Evolutionary conservation across 2,329 filamentous ascomycete species (phyloP).

Genomic region (Hypoxylon sp.): DNA sequence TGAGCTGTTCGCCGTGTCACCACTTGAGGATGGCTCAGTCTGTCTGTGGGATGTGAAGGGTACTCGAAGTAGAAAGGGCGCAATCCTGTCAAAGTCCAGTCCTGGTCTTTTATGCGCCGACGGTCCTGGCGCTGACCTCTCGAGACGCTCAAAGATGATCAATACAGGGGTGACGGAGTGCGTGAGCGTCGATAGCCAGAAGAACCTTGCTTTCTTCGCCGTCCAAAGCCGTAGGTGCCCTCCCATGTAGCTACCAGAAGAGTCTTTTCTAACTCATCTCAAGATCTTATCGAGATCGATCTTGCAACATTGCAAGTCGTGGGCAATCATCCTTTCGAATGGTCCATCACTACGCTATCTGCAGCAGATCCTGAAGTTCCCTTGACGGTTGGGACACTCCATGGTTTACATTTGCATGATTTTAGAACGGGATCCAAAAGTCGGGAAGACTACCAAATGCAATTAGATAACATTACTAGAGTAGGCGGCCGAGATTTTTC

Average conservation of each 20-base stretch:
- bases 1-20: slow-evolving; percentile 75
- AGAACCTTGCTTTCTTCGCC: slow-evolving; percentile 80
- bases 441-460: slow-evolving; percentile 53
- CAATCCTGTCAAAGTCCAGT: slow-evolving; percentile 73
- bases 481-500: slow-evolving; percentile 51
- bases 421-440: slow-evolving; percentile 63
- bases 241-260: background rate
- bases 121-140: slow-evolving; percentile 60
- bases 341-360: slow-evolving; percentile 86
- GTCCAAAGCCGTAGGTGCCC: slow-evolving; percentile 73
- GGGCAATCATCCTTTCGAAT: slow-evolving; percentile 79
- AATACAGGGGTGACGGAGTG: slow-evolving; percentile 82
- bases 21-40: slow-evolving; percentile 88
- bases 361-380: slow-evolving; percentile 74
- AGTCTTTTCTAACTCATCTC: slow-evolving; percentile 30
- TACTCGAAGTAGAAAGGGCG: slow-evolving; percentile 66
- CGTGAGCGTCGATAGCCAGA: slow-evolving; percentile 79
- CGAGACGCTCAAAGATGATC: slow-evolving; percentile 71
- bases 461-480: slow-evolving; percentile 52
- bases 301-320: slow-evolving; percentile 78
- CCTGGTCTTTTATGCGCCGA: slow-evolving; percentile 75
- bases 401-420: slow-evolving; percentile 86
- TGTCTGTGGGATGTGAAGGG: slow-evolving; percentile 84
- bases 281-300: slow-evolving; percentile 83
- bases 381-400: slow-evolving; percentile 85